Evolutionary conservation across 2,329 filamentous ascomycete genomes (phyloP).

Genomic region (Botrytis tulipae): DNA sequence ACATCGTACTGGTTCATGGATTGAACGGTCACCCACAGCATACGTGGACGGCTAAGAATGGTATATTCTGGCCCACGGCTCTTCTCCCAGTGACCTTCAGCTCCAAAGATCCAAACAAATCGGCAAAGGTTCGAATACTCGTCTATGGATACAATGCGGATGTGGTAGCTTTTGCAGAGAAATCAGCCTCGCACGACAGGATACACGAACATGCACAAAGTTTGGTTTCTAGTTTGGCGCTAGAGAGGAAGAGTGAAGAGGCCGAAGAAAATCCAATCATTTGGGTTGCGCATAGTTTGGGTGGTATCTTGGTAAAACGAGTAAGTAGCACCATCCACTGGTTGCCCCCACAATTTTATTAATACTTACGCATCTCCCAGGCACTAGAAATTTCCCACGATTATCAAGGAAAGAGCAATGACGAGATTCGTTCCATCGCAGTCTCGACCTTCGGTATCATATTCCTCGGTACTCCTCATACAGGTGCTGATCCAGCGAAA

Average conservation of each 20-base stretch:
- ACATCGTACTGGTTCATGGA: constrained; percentile 70
- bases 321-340: constrained; percentile 1
- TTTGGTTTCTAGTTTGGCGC: constrained; percentile 59
- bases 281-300: constrained; percentile 73
- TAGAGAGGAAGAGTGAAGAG: constrained; percentile 59
- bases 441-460: constrained; percentile 74
- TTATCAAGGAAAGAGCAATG: constrained; percentile 56
- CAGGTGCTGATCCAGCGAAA: constrained; percentile 64
- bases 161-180: constrained; percentile 48
- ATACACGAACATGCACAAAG: constrained; percentile 71
- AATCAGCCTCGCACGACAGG: constrained; percentile 53
- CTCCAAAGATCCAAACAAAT: constrained; percentile 25
- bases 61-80: constrained; percentile 67
- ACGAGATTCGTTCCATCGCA: constrained; percentile 66
- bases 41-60: constrained; percentile 57
- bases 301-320: constrained; percentile 69
- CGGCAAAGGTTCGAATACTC: constrained; percentile 60
- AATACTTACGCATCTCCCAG: background rate
- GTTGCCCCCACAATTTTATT: background rate
- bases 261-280: constrained; percentile 66
- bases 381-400: constrained; percentile 67
- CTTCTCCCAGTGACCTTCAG: constrained; percentile 61
- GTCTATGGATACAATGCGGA: constrained; percentile 76
- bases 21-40: constrained; percentile 63
- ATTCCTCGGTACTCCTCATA: constrained; percentile 76